phyloP scores from a whole-genome alignment of 2,329 filamentous ascomycete genomes.

The Aspergillus tubingensis region DNA sequence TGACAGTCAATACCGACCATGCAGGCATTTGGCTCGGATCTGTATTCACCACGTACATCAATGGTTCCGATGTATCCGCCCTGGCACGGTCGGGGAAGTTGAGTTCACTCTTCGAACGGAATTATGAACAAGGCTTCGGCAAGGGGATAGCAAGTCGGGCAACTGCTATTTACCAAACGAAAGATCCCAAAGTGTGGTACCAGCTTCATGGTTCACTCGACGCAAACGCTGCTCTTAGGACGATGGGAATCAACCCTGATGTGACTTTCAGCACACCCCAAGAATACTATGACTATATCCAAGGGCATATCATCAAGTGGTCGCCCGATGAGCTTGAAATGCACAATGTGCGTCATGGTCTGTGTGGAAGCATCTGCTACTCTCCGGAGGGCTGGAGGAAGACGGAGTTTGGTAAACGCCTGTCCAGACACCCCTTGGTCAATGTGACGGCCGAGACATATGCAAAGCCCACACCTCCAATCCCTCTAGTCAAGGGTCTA shows the following conservation, averaged over 20 bases:
- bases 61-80: slow-evolving; percentile 37
- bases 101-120: slow-evolving; percentile 31
- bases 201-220: slow-evolving; percentile 55
- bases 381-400: slow-evolving; percentile 48
- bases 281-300: slow-evolving; percentile 28
- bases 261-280: slow-evolving; percentile 11
- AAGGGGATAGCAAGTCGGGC: slow-evolving; percentile 41
- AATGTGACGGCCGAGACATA: slow-evolving; percentile 42
- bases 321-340: slow-evolving; percentile 47
- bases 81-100: slow-evolving; percentile 34
- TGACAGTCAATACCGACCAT: slow-evolving; percentile 53
- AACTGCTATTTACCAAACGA: slow-evolving; percentile 53
- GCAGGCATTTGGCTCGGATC: slow-evolving; percentile 49
- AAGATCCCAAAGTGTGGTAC: slow-evolving; percentile 50
- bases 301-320: slow-evolving; percentile 34
- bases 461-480: slow-evolving; percentile 36
- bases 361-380: slow-evolving; percentile 50
- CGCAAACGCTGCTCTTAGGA: slow-evolving; percentile 45
- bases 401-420: slow-evolving; percentile 47
- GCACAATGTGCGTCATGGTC: slow-evolving; percentile 44
- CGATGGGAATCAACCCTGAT: slow-evolving; percentile 49
- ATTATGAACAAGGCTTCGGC: slow-evolving; percentile 45
- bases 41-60: slow-evolving; percentile 41
- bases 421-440: slow-evolving; percentile 47
- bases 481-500: slow-evolving; percentile 17